phyloP scores from a whole-genome alignment of 495 filamentous ascomycete species.

The Pseudomonodictys pantanalensis region DNA sequence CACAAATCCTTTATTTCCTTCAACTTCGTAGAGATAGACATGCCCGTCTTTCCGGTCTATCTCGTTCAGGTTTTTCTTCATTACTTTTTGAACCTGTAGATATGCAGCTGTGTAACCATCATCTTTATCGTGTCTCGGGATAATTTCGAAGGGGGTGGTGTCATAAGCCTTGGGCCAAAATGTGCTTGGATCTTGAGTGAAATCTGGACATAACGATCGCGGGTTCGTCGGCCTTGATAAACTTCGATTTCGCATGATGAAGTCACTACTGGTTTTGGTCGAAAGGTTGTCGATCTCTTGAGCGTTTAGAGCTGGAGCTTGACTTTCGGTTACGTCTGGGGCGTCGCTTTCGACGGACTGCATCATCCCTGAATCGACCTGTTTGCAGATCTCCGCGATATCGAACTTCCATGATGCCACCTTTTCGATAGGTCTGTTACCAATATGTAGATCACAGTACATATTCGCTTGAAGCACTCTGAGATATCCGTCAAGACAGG shows the following conservation, averaged over 20 bases:
- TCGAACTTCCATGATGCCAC: constrained; percentile 3
- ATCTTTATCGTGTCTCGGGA: neutral
- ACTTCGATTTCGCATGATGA: neutral
- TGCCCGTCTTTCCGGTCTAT: neutral
- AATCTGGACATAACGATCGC: too few species aligned
- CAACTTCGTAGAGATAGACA: constrained; percentile 11
- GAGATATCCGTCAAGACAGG: constrained; percentile 1
- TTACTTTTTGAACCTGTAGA: neutral
- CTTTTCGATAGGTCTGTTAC: neutral
- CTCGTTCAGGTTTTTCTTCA: constrained; percentile 1
- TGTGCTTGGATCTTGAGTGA: constrained; percentile 4
- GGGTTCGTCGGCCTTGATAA: neutral
- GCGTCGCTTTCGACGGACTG: neutral
- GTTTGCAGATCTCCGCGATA: constrained; percentile 3
- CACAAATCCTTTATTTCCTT: constrained; percentile 6
- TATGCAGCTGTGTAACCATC: neutral
- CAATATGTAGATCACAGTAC: neutral
- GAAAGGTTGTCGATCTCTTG: neutral
- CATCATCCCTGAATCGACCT: too few species aligned
- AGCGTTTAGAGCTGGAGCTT: neutral
- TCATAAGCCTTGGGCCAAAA: constrained; percentile 11
- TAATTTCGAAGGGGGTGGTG: constrained; percentile 5
- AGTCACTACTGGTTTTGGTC: neutral
- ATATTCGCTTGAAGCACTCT: constrained; percentile 3
- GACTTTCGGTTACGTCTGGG: neutral